Percentiles rank a stretch among this genome's conserved stretches.
Conservation (phyloP, 345 rosid genomes). For the Carallia brachiata region DNA sequence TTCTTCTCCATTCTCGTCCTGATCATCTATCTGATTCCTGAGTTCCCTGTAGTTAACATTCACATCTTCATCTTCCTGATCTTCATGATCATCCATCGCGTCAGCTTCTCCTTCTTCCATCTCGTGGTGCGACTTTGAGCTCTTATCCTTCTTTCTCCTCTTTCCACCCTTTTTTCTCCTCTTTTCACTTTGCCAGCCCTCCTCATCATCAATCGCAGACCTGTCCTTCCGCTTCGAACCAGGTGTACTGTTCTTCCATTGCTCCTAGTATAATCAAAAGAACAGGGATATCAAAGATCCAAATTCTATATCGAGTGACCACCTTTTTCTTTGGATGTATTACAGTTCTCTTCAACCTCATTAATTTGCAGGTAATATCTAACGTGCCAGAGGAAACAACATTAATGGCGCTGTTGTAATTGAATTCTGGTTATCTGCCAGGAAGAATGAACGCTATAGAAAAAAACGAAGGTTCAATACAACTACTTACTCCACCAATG, state of each 20-base stretch:
- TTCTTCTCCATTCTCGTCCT: constrained; percentile 55
- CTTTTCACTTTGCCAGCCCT: constrained; percentile 78
- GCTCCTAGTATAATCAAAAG: constrained; percentile 53
- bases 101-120: constrained; percentile 66
- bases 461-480: not conserved
- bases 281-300: constrained; percentile 14
- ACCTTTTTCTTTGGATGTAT: no score
- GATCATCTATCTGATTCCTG: constrained; percentile 43
- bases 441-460: not conserved
- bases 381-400: no score
- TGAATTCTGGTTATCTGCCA: no score
- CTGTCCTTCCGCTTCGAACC: constrained; percentile 83
- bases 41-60: constrained; percentile 50
- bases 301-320: no score
- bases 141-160: constrained; percentile 85
- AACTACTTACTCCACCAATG: not conserved
- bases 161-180: constrained; percentile 87
- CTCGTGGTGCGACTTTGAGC: constrained; percentile 68
- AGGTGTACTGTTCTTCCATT: constrained; percentile 80
- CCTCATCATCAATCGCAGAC: constrained; percentile 71
- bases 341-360: no score
- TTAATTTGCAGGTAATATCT: no score
- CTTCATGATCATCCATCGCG: constrained; percentile 67
- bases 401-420: no score
- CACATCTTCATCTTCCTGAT: constrained; percentile 66